Conservation (phyloP, 441 rosid genomes). For the Aquilaria agallochum region DNA sequence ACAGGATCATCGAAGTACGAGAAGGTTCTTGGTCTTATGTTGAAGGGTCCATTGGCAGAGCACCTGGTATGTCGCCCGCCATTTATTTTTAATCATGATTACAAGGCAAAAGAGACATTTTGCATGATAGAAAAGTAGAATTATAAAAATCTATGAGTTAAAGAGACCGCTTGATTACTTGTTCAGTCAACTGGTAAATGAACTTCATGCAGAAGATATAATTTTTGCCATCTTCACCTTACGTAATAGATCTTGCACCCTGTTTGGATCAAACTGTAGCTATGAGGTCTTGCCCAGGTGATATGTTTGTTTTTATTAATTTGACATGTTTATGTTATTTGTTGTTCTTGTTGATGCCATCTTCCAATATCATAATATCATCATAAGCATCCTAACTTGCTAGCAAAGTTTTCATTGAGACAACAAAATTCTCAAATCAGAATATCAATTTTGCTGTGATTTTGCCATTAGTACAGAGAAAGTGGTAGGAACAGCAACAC, state of each 20-base stretch:
- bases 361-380: neutral
- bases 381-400: neutral
- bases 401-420: neutral
- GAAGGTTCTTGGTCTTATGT: conserved; percentile 91
- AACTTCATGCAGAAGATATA: no score
- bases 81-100: no score
- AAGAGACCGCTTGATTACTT: neutral
- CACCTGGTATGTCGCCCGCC: conserved; percentile 63
- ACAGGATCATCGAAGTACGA: conserved; percentile 67
- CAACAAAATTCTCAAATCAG: no score
- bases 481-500: conserved; percentile 77
- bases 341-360: neutral
- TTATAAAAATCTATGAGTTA: no score
- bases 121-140: no score
- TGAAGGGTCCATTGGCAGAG: conserved; percentile 83
- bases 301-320: neutral
- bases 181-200: no score
- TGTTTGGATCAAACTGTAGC: no score
- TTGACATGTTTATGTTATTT: neutral
- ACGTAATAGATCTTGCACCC: no score
- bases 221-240: no score
- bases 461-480: conserved; percentile 76
- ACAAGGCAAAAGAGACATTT: no score
- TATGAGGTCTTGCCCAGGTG: no score
- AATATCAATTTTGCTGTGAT: conserved; percentile 15